These are phyloP conservation scores for Lenwebbia sp. DNA, from an alignment of 345 rosid species.

Conservation along the genomic window DNA sequence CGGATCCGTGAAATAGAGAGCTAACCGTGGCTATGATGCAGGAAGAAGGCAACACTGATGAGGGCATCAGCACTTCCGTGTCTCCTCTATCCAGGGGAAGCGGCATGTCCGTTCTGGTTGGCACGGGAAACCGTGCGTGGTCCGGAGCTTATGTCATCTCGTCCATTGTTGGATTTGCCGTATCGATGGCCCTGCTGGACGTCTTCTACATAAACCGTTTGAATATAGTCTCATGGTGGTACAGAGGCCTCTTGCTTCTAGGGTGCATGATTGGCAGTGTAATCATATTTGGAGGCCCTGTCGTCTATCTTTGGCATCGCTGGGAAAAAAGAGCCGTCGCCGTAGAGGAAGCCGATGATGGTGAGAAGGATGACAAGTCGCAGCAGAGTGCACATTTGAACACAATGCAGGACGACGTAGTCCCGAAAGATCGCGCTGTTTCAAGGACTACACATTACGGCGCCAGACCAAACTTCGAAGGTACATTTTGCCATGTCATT, in stretches of 20 bases:
- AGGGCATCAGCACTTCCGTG: constrained; percentile 11
- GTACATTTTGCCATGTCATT: constrained; percentile 11
- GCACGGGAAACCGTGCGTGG: constrained; percentile 68
- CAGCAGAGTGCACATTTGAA: not conserved
- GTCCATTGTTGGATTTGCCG: constrained; percentile 48
- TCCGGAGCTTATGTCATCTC: constrained; percentile 51
- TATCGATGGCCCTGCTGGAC: constrained; percentile 30
- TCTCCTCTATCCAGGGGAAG: constrained; percentile 23
- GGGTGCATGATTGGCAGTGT: constrained; percentile 60
- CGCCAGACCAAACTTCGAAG: constrained; percentile 66
- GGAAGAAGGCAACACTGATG: constrained; percentile 58
- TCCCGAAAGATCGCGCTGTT: constrained; percentile 3
- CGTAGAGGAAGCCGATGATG: constrained; percentile 2
- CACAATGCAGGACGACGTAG: not conserved
- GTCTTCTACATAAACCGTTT: constrained; percentile 50
- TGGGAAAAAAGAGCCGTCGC: constrained; percentile 33
- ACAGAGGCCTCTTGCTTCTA: constrained; percentile 59
- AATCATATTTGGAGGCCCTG: constrained; percentile 56
- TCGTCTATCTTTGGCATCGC: constrained; percentile 57
- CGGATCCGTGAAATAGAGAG: not conserved
- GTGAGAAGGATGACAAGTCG: not conserved
- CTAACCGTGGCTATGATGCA: constrained; percentile 8
- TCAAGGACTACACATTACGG: constrained; percentile 35
- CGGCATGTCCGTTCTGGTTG: constrained; percentile 65
- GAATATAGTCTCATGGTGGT: constrained; percentile 62